Evolutionary conservation across 805 yeast genomes (phyloP), one percentile per base, ranked within the genome.

Genomic region (Candida ulmi): DNA sequence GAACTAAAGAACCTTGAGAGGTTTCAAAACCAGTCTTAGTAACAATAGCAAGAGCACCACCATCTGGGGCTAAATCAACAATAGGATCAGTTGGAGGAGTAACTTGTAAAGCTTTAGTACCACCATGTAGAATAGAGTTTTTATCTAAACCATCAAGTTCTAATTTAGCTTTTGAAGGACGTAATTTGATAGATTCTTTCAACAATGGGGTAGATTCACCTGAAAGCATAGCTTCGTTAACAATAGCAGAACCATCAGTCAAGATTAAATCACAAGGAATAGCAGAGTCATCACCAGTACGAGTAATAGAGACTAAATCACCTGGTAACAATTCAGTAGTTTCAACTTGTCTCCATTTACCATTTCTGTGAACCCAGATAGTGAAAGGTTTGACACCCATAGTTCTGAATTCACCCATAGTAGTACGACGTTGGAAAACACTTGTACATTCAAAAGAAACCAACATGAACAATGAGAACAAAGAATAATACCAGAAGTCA

Each of bases 11-110:
- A 55, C 99, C 99, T 68, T 93, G 99, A 30, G 96, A 82, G 30
- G 99, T 93, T 66, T 93, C 99, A 57, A 93, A 93, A n/a, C 99
- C 99, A 34, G 97, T 91, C 61, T 87, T 88, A 31, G 85, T 69
- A 37, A 90, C 97, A 41, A 84, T 64, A 7, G 98, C 98, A 36
- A 90, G 62, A 24, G 96, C 95, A 61, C 99, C 99, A 29, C 72
- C 65, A 61, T 93, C 97, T 33, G 99, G 98, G 26, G 73, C 53
- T 12, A 82, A 77, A 34, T 82, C 58, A 36, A 62, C 46, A 17
- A 60, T 50, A 4, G 74, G 54, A 17, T 67, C 62, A 46, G 73
- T 76, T 12, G 93, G 84, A 35, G 78, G 61, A 30, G 95, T 80
- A 25, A 90, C 95, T 68, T 93, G 99, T 51, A 93, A 72, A 42